Evolutionary conservation across 495 filamentous ascomycete genomes (phyloP), one percentile per base, ranked within the genome.

Genomic region (Aspergillus mulundensis): DNA sequence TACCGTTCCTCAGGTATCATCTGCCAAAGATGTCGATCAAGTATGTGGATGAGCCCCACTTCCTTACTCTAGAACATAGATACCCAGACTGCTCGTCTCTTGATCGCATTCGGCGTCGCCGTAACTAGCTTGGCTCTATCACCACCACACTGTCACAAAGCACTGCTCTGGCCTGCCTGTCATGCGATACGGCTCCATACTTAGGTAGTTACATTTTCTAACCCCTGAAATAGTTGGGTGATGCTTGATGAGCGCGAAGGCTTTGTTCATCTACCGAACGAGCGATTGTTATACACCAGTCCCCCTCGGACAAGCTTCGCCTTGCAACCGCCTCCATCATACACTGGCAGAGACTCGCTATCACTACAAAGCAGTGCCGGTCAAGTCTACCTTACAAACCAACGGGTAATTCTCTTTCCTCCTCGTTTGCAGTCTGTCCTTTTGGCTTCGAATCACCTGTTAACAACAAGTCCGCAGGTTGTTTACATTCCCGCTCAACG

Each of bases 301-400:
- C 88, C 87, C 39, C 77, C 84, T n/a, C 81, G 88, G 52, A 89
- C 87, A 30, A 76, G 79, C 42, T 66, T 92, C 32, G 73, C 81
- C 40, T 63, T 92, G 32, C 75, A 85, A 41, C 80, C 84, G n/a
- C 77, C 79, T 5, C 78, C 80, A 43, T 74, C 79, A 34, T 83
- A 78, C 57, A 77, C 81, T 5, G 84, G 80, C 39, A 72, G 75
- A 49, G 76, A 84, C 41, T 69, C 77, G 0, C 77, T 86, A 47
- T 79, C 81, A 19, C 59, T 84, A 28, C 78, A 81, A 41, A 84
- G 83, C 59, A 78, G 79, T 58, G 71, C 78, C 6, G 88, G 88
- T 16, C 70, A 74, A 44, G 81, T 88, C 15, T 89, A 88, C 69
- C 85, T 98, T 61, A 97, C 94, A 38, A 98, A 94, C 61, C 89